Evolutionary conservation across 345 rosid genomes (phyloP).

Genomic region (Brassica cretica): DNA sequence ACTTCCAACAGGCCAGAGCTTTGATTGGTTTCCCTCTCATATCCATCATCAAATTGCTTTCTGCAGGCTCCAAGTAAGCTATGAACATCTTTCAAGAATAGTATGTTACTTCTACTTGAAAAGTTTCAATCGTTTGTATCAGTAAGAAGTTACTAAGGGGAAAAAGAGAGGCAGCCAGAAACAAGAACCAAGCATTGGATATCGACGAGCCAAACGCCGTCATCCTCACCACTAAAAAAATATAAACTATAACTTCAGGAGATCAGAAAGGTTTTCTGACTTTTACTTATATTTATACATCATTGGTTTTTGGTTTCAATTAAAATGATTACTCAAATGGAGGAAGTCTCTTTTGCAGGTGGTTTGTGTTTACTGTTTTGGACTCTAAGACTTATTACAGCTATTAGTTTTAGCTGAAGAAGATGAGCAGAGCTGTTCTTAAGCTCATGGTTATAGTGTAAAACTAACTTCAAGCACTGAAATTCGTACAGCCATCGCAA

Average conservation of each 20-base stretch:
- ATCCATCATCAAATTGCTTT: constrained; percentile 41
- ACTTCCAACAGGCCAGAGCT: constrained; percentile 12
- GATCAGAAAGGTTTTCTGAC: constrained; percentile 19
- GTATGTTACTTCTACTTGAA: too few species aligned
- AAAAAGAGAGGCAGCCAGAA: not conserved
- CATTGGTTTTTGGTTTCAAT: constrained; percentile 2
- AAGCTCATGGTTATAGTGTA: too few species aligned
- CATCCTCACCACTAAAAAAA: constrained; percentile 20
- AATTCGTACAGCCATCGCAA: too few species aligned
- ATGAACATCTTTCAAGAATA: constrained; percentile 4
- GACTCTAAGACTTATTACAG: not conserved
- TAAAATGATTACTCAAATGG: constrained; percentile 1
- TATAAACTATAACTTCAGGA: constrained; percentile 5
- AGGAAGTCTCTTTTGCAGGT: constrained; percentile 8
- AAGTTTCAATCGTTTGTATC: too few species aligned
- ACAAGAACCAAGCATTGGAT: constrained; percentile 19
- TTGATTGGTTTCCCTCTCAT: constrained; percentile 42
- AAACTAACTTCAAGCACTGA: too few species aligned
- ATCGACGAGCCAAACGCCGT: constrained; percentile 35
- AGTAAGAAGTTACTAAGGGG: too few species aligned
- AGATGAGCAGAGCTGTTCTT: constrained; percentile 12
- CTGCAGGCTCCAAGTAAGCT: constrained; percentile 44
- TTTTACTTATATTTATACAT: not conserved
- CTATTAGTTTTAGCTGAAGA: constrained; percentile 15
- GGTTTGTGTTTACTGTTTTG: constrained; percentile 1